Evolutionary conservation across 129 eudicot genomes (phyloP).

Genomic region (Saussurea involucrata): DNA sequence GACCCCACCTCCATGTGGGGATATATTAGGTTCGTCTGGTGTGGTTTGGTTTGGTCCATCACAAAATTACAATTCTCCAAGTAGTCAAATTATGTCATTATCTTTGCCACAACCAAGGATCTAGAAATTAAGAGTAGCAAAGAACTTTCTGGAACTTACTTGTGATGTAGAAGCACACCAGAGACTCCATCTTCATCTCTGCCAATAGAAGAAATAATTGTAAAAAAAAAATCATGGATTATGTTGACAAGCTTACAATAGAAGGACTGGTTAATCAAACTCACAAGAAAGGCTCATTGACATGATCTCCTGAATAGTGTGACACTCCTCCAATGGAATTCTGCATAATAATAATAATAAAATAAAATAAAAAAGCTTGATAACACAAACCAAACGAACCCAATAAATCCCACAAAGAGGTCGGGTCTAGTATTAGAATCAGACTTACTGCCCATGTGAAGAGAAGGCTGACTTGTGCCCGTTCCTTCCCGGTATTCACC

Average conservation of each 20-base stretch:
- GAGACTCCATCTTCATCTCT: slow-evolving; percentile 97
- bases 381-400: background rate
- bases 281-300: slow-evolving; percentile 87
- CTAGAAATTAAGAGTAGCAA: background rate
- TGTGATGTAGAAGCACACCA: slow-evolving; percentile 96
- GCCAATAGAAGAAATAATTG: slow-evolving; percentile 3
- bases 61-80: background rate
- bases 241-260: background rate
- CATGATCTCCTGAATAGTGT: slow-evolving; percentile 90
- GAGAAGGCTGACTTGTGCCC: slow-evolving; percentile 97
- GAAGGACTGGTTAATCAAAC: slow-evolving; percentile 14
- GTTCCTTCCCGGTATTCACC: slow-evolving; percentile 91
- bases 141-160: slow-evolving; percentile 46
- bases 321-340: slow-evolving; percentile 93
- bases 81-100: background rate
- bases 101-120: background rate
- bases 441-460: slow-evolving; percentile 93
- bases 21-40: too few relatives aligned
- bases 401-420: background rate
- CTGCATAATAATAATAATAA: slow-evolving; percentile 47
- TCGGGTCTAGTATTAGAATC: background rate
- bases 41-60: background rate
- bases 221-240: background rate
- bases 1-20: too few relatives aligned
- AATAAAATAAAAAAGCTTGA: background rate